Percentiles rank a stretch among this genome's conserved stretches.
Conservation (phyloP, 73 alveolate species). For the Paramecium bursaria region DNA sequence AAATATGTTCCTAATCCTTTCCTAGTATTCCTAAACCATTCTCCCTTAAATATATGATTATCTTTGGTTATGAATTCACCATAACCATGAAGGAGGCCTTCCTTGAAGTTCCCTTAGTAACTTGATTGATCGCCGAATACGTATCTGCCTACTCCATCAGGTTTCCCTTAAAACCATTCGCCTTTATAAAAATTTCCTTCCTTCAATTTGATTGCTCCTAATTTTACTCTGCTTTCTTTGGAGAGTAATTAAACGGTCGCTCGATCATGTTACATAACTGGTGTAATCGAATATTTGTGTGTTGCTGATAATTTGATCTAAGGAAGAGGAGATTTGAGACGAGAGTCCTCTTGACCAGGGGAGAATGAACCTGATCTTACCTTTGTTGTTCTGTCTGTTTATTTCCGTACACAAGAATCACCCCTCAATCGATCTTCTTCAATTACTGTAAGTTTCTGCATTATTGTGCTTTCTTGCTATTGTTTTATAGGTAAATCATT, state of each 20-base stretch:
- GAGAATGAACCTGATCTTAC: background rate
- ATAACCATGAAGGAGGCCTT: slow-evolving; percentile 78
- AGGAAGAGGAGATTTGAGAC: too few species aligned
- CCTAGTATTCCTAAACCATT: slow-evolving; percentile 77
- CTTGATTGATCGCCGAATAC: slow-evolving; percentile 74
- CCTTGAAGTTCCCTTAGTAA: slow-evolving; percentile 73
- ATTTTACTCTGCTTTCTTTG: too few species aligned
- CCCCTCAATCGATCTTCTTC: background rate
- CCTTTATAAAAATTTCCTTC: slow-evolving; percentile 43
- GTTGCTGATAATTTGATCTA: too few species aligned
- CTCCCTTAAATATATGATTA: slow-evolving; percentile 74
- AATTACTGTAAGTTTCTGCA: too few species aligned
- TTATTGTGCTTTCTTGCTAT: too few species aligned
- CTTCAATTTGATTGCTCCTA: slow-evolving; percentile 13
- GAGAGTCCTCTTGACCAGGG: too few species aligned
- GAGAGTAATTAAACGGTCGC: too few species aligned
- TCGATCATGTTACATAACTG: too few species aligned
- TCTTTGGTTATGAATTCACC: slow-evolving; percentile 75
- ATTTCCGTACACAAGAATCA: background rate
- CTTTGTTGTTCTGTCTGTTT: background rate
- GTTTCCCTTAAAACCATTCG: slow-evolving; percentile 32
- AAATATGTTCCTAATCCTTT: slow-evolving; percentile 73
- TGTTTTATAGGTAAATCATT: too few species aligned
- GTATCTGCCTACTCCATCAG: slow-evolving; percentile 77
- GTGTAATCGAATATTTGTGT: too few species aligned